A percentile compares a stretch with the other conserved stretches of the same genome.
Evolutionary conservation across 441 rosid genomes (phyloP).

Genomic region (Erodium texanum): DNA sequence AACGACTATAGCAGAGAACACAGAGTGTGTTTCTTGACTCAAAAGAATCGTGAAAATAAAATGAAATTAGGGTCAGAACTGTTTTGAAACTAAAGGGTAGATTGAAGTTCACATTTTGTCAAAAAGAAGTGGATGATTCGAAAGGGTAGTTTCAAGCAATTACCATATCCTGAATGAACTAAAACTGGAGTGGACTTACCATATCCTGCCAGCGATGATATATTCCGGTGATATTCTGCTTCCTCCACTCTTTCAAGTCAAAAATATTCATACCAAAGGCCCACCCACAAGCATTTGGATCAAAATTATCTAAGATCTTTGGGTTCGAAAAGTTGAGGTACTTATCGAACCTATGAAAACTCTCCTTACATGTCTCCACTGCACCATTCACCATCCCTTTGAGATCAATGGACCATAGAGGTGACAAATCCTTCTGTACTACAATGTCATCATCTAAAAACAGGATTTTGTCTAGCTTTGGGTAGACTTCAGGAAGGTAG

Average conservation of each 20-base stretch:
- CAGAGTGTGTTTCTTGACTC: no score
- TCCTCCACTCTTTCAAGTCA: constrained; percentile 87
- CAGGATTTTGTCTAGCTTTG: constrained; percentile 73
- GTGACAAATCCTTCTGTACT: constrained; percentile 84
- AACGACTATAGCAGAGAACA: no score
- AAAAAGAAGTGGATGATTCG: no score
- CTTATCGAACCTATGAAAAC: constrained; percentile 95
- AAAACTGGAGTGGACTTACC: constrained; percentile 41
- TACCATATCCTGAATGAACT: no score
- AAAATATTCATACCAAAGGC: constrained; percentile 97
- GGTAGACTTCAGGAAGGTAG: constrained; percentile 93
- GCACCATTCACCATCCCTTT: constrained; percentile 92
- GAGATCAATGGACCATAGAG: constrained; percentile 78
- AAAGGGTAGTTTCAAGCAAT: no score
- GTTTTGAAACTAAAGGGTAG: no score
- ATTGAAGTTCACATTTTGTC: no score
- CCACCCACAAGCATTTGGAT: constrained; percentile 85
- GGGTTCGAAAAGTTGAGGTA: constrained; percentile 95
- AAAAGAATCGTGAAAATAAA: no score
- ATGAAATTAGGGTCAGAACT: no score
- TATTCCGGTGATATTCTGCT: constrained; percentile 71
- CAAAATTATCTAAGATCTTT: constrained; percentile 53
- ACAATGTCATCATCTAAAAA: constrained; percentile 95
- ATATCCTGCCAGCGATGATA: constrained; percentile 90
- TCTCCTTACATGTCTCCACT: constrained; percentile 95